Conservation (phyloP, 73 alveolate genomes). For the Loxodes magnus region DNA sequence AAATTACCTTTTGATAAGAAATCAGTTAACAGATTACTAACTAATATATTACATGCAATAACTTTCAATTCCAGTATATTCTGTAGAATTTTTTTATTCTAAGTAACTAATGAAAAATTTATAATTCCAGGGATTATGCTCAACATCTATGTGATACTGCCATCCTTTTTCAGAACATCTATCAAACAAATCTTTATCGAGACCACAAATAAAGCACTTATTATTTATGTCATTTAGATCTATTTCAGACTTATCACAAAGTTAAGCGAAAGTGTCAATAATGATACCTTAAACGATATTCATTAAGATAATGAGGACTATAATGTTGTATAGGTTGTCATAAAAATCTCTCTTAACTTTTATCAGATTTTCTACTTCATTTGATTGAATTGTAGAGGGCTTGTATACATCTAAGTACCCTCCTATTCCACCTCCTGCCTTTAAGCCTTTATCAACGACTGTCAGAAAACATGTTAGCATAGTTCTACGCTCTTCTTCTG, state of each 20-base stretch:
- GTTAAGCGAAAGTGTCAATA: constrained; percentile 14
- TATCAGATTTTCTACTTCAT: constrained; percentile 1
- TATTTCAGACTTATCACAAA: constrained; percentile 1
- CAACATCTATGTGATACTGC: constrained; percentile 16
- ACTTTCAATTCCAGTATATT: constrained; percentile 17
- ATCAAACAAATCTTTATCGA: constrained; percentile 29
- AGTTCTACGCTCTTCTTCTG: too few relatives aligned
- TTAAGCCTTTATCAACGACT: constrained; percentile 31
- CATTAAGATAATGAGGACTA: neutral
- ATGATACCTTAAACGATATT: constrained; percentile 20
- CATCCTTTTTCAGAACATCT: constrained; percentile 34
- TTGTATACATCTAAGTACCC: constrained; percentile 8
- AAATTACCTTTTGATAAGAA: too few relatives aligned
- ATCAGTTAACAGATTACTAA: too few relatives aligned
- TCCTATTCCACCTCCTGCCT: constrained; percentile 24
- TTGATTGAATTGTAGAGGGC: constrained; percentile 7
- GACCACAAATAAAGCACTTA: constrained; percentile 32
- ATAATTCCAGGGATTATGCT: constrained; percentile 33
- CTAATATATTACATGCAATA: too few relatives aligned
- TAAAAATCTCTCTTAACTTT: constrained; percentile 22
- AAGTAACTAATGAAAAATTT: constrained; percentile 8
- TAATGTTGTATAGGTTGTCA: constrained; percentile 9
- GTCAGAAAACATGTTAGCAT: constrained; percentile 12
- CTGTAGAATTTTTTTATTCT: constrained; percentile 12
- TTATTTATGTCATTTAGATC: constrained; percentile 13